Evolutionary conservation across 352 stramenopile genomes (phyloP).

Genomic region (Globisporangium canariense): DNA sequence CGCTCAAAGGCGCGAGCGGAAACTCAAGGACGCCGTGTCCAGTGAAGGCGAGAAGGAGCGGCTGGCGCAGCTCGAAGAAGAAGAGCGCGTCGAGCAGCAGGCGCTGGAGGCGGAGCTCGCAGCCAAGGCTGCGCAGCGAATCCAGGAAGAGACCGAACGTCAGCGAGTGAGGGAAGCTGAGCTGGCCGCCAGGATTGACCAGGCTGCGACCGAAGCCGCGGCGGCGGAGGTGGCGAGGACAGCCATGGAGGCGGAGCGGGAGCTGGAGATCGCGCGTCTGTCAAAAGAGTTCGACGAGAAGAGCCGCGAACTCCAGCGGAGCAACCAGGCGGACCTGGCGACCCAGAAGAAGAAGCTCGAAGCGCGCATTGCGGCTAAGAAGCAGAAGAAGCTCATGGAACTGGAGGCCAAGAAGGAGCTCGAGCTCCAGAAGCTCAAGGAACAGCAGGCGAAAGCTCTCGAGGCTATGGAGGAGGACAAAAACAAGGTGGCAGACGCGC

Average conservation of each 20-base stretch:
- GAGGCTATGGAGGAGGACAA: constrained; percentile 33
- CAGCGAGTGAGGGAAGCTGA: constrained; percentile 50
- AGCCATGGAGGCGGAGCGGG: constrained; percentile 43
- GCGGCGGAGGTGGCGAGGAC: constrained; percentile 38
- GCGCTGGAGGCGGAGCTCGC: constrained; percentile 32
- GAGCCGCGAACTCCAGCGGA: constrained; percentile 46
- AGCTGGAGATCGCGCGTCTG: constrained; percentile 55
- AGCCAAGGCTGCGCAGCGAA: constrained; percentile 24
- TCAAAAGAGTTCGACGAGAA: constrained; percentile 65
- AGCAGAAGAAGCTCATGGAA: constrained; percentile 70
- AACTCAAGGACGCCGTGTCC: constrained; percentile 27
- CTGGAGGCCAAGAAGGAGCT: constrained; percentile 64
- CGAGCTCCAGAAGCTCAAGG: constrained; percentile 44
- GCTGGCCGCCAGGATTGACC: constrained; percentile 31
- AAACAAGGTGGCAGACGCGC: constrained; percentile 22
- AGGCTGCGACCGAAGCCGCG: constrained; percentile 33
- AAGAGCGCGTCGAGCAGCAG: constrained; percentile 26
- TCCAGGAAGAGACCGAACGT: constrained; percentile 55
- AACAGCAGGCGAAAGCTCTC: constrained; percentile 41
- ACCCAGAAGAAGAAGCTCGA: constrained; percentile 73
- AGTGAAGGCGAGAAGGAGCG: constrained; percentile 24
- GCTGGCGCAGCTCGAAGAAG: constrained; percentile 29
- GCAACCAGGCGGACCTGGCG: constrained; percentile 49
- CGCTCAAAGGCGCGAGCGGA: constrained; percentile 40
- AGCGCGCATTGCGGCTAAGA: constrained; percentile 68